Evolutionary conservation across 2,329 filamentous ascomycete species (phyloP), one percentile per base, ranked within the genome.

Genomic region (Fusarium armeniacum): DNA sequence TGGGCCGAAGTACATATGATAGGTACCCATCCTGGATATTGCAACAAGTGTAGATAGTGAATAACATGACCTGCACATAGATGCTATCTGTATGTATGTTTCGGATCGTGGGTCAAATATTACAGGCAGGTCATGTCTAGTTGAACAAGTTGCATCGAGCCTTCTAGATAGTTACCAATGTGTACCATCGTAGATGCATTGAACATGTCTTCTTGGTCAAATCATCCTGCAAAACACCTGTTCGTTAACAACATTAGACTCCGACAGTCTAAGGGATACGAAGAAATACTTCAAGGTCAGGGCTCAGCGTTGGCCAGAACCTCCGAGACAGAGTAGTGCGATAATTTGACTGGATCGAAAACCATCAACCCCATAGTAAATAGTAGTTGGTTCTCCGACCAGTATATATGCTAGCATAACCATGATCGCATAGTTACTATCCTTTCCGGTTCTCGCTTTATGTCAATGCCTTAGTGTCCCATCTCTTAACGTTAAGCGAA

Each of bases 391-490:
- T 38, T 51, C n/a, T 16, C 11, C 6, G 13, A 20, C 40, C 36
- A 26, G 9, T 28, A 30, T 18, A 40, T 40, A 41, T 38, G 36
- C 36, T 59, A 51, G 49, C 53, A 63, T 67, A 30, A 24, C 41
- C 45, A 24, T 32, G 26, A 22, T 53, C 33, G 16, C 36, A 41
- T 40, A 20, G 24, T 63, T 41, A 40, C 22, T 38, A 36, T 47
- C 38, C n/a, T 43, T 45, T 47, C 41, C 36, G 35, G 38, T 45
- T 35, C 40, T 46, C 58, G 20, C 32, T 47, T 22, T 45, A 5
- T 52, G 16, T 10, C 51, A 16, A 26, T 46, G 22, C 24, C 33
- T 38, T n/a, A 28, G 6, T 4, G n/a, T 50, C 32, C 24, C 43
- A 13, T 28, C 36, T 36, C 45, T 55, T 36, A 22, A 36, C 26